These are phyloP conservation scores for Penicillium mononematosum DNA, from an alignment of 495 filamentous ascomycete species.

Conservation along the genomic window DNA sequence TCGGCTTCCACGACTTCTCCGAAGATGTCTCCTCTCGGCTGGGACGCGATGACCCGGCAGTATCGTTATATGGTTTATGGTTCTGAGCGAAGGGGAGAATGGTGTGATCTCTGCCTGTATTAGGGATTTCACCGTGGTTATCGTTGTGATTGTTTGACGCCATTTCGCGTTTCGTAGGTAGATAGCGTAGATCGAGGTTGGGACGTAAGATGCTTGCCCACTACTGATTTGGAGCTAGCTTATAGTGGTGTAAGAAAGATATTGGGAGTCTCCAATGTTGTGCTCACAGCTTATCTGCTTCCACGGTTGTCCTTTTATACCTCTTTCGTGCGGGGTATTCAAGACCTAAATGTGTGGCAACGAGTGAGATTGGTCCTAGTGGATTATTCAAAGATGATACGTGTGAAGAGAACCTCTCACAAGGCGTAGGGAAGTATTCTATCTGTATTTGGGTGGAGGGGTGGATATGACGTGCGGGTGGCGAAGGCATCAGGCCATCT, in stretches of 20 bases:
- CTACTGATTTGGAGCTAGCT: not conserved
- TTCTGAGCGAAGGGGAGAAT: not conserved
- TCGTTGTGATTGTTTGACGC: not conserved
- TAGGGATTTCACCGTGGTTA: not conserved
- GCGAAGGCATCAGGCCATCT: conserved; percentile 4
- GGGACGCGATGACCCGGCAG: not conserved
- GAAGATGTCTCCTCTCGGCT: not conserved
- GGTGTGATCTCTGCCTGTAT: not conserved
- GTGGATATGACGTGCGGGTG: conserved; percentile 16
- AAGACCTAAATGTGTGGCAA: not conserved
- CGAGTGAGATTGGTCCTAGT: not conserved
- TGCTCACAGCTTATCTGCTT: not conserved
- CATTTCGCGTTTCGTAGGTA: not conserved
- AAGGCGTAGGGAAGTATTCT: not conserved
- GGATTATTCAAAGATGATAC: not conserved
- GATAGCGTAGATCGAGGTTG: not conserved
- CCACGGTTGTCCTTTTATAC: not conserved
- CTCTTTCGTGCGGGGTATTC: conserved; percentile 1
- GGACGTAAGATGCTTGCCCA: not conserved
- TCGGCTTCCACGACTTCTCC: conserved; percentile 31
- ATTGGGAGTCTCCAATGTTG: not conserved
- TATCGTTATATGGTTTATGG: not conserved
- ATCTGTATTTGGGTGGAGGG: not conserved
- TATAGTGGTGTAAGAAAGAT: not conserved
- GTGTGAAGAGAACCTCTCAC: not conserved